phyloP scores from a whole-genome alignment of 2,329 filamentous ascomycete genomes.

The Corinectria fuckeliana region DNA sequence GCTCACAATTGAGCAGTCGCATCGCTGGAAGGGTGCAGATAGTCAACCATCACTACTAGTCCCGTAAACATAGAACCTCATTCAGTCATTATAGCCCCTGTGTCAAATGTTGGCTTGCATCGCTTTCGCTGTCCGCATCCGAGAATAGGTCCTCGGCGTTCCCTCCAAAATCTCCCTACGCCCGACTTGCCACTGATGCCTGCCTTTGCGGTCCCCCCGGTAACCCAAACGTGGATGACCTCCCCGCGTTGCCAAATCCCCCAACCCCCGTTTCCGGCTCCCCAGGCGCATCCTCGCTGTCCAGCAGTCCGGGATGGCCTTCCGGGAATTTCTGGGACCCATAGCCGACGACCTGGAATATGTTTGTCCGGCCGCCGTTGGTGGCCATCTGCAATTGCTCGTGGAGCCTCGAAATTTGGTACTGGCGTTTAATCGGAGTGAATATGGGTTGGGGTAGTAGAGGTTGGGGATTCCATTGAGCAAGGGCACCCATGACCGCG shows the following conservation, averaged over 20 bases:
- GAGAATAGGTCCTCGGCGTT: neutral
- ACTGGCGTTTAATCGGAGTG: constrained; percentile 67
- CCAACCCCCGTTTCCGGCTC: constrained; percentile 58
- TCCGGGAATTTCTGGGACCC: constrained; percentile 62
- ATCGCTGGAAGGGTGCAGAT: too few relatives aligned
- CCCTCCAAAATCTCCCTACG: constrained; percentile 42
- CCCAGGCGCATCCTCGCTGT: constrained; percentile 63
- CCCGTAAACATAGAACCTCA: neutral
- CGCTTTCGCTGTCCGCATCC: neutral
- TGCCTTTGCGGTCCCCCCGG: constrained; percentile 50
- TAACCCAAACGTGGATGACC: constrained; percentile 54
- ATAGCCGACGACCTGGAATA: constrained; percentile 65
- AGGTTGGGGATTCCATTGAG: constrained; percentile 79
- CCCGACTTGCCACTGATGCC: constrained; percentile 55
- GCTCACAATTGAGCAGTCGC: too few relatives aligned
- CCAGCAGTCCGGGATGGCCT: constrained; percentile 53
- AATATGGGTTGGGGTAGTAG: constrained; percentile 71
- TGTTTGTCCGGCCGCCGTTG: constrained; percentile 69
- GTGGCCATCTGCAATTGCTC: constrained; percentile 72
- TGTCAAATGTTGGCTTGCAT: neutral
- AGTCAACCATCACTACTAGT: neutral
- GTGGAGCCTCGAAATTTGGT: constrained; percentile 67
- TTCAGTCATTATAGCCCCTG: neutral
- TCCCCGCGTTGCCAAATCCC: constrained; percentile 45
- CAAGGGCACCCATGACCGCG: constrained; percentile 81